These are phyloP conservation scores for Rhizomucor pusillus DNA, from an alignment of 371 early-diverging fungal species.

Conservation along the genomic window DNA sequence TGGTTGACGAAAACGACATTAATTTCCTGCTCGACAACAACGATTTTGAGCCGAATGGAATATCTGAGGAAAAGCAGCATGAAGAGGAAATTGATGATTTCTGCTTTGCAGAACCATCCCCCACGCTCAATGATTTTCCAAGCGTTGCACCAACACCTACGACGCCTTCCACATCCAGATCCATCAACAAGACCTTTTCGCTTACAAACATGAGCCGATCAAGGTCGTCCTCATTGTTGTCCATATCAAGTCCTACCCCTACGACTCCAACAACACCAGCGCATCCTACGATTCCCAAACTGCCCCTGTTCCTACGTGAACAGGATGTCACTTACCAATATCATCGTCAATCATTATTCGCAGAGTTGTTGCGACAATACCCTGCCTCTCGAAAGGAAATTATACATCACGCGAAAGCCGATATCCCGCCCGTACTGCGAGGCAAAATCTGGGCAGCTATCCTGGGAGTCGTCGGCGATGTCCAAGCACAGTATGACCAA, in stretches of 20 bases:
- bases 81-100: conserved; percentile 29
- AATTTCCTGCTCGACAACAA: conserved; percentile 51
- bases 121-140: conserved; percentile 9
- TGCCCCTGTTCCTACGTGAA: conserved; percentile 62
- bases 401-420: conserved; percentile 66
- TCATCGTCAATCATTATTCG: conserved; percentile 60
- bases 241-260: conserved; percentile 22
- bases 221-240: conserved; percentile 32
- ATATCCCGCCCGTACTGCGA: conserved; percentile 73
- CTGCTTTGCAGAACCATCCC: conserved; percentile 12
- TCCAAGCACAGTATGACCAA: conserved; percentile 52
- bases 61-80: conserved; percentile 10
- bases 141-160: conserved; percentile 19
- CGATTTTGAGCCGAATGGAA: conserved; percentile 1
- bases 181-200: conserved; percentile 19
- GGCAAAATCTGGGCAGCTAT: conserved; percentile 81
- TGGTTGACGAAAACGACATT: conserved; percentile 65
- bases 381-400: conserved; percentile 69
- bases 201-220: conserved; percentile 29
- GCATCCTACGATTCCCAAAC: conserved; percentile 16
- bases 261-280: conserved; percentile 21
- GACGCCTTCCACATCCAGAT: conserved; percentile 30
- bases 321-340: conserved; percentile 72
- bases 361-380: conserved; percentile 63
- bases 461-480: conserved; percentile 63